Conservation (phyloP, 179 eudicot species). For the Beta lomatogona region DNA sequence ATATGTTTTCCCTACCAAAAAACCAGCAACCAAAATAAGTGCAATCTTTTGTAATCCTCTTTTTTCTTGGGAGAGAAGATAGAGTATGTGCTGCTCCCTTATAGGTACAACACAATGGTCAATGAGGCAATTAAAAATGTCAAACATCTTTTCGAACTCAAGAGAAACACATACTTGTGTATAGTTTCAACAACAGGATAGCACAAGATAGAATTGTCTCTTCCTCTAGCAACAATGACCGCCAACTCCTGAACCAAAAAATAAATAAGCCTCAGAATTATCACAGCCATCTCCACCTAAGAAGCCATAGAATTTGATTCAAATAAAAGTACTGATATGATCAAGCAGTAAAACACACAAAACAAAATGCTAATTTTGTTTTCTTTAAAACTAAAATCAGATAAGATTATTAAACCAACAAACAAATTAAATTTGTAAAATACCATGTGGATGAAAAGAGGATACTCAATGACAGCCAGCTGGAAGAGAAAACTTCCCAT, state of each 20-base stretch:
- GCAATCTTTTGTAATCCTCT: neutral
- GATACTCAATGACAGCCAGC: neutral
- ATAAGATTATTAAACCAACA: too few relatives aligned
- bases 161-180: slow-evolving; percentile 60
- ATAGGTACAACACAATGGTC: neutral
- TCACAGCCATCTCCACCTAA: slow-evolving; percentile 3
- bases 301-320: neutral
- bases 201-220: slow-evolving; percentile 67
- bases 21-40: neutral
- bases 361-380: neutral
- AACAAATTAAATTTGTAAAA: neutral
- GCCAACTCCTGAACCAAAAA: slow-evolving; percentile 72
- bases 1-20: slow-evolving; percentile 75
- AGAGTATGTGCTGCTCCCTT: neutral
- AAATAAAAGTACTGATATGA: neutral
- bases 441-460: neutral
- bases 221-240: slow-evolving; percentile 95
- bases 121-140: neutral
- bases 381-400: neutral
- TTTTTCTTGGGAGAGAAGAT: neutral
- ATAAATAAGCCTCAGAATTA: slow-evolving; percentile 7
- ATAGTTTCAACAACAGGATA: slow-evolving; percentile 96
- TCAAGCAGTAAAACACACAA: neutral
- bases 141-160: neutral
- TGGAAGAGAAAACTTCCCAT: neutral